Evolutionary conservation across 2,329 filamentous ascomycete genomes (phyloP), one percentile per base, ranked within the genome.

Genomic region (Rutstroemia sydowiana): DNA sequence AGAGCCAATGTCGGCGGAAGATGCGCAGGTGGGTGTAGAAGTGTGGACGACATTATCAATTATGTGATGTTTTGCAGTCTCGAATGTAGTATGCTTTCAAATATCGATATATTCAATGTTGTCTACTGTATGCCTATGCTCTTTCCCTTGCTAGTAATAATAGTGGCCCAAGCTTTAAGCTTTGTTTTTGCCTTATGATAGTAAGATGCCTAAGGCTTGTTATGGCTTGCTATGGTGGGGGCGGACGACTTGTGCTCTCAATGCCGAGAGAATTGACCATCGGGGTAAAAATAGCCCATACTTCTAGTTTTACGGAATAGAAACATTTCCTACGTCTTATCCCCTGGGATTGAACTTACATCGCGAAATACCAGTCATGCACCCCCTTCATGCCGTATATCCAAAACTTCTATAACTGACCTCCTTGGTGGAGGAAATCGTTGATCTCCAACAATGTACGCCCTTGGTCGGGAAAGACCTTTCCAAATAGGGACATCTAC

Each of bases 21-120:
- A 60, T 78, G 73, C 61, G 73, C 73, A 34, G 80, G 77, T 6
- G 79, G 78, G 53, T 76, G 75, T 51, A 81, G 69, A 16, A 84
- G 71, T 36, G 78, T 75, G 5, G 73, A 72, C 11, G 71, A 63
- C 77, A 81, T 81, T 14, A 39, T 63, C 48, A n/a, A 47, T 34
- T 7, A n/a, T 44, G 18, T 20, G 3, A 21, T 11, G 3, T 21
- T 10, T 41, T 20, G 37, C 21, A 21, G 37, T 23, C n/a, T 41
- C 3, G 18, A 40, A n/a, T n/a, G n/a, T n/a, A n/a, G n/a, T n/a
- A n/a, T n/a, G n/a, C n/a, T n/a, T n/a, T n/a, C n/a, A n/a, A n/a
- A n/a, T n/a, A n/a, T n/a, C n/a, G n/a, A n/a, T n/a, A n/a, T n/a
- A n/a, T n/a, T n/a, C n/a, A n/a, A n/a, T n/a, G n/a, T n/a, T n/a